Base-by-base conservation (phyloP, 1,139 yeast species). In the Blastobotrys aristatus region DNA sequence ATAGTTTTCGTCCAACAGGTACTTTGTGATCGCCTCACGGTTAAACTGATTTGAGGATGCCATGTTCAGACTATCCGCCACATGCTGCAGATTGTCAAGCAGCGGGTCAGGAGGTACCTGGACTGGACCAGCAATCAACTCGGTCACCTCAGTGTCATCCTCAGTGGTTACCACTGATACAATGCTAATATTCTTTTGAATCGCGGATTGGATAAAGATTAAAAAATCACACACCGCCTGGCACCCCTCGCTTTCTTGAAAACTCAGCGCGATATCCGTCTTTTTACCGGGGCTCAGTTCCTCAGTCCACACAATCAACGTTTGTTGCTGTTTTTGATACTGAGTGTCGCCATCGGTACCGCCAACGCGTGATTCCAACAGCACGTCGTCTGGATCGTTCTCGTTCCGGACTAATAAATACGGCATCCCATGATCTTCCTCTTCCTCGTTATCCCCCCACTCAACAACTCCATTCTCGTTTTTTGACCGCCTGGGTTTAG, bases 231-330 rank as follows among this genome's bases (percentile, higher is more conserved):
- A 88, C 43, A 90, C 64, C 14, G 82, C 79, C 14, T 86, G 78
- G 64, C 98, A 92, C 0, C 97, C 97, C 45, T 84, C 86, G 35
- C 87, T 80, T 61, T 89, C 97, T 64, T 92, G 97, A 66, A 92
- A 92, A 46, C 95, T 85, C 37, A 92, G 71, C 4, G 97, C 97
- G 56, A 89, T 77, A 63, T 89, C 96, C 50, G 77, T 78, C 2
- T 92, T 92, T 22, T 18, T 27, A 6, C 40, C 40, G 5, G n/a
- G 11, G 20, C 30, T 22, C n/a, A 22, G 16, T 20, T 40, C 36
- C 60, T 88, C 96, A 5, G 95, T 86, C 97, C 98, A 92, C 18
- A 92, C 96, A 18, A 92, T 87, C 44, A 92, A 71, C 0, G 97
- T 89, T 53, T 89, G 97, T 62, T 92, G 97, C 62, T 90, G 97